Evolutionary conservation across 805 yeast genomes (phyloP).

Genomic region (Saitoella complicata): DNA sequence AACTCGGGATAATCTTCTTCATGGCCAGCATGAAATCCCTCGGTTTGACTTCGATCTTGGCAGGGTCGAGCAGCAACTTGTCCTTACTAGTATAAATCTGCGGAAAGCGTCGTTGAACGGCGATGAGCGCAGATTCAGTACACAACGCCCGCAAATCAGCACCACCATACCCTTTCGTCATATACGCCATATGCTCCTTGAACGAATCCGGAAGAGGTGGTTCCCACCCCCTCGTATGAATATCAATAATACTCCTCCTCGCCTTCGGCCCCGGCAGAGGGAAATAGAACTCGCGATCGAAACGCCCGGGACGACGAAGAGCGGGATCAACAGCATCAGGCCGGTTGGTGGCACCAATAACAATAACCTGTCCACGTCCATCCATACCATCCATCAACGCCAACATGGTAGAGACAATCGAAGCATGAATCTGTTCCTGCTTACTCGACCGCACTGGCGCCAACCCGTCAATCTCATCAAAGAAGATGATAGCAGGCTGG

Average conservation of each 20-base stretch:
- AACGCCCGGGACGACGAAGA: constrained; percentile 87
- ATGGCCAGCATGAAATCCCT: constrained; percentile 76
- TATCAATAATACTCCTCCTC: constrained; percentile 58
- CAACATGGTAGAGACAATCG: constrained; percentile 83
- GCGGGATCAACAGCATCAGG: constrained; percentile 99
- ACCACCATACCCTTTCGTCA: constrained; percentile 96
- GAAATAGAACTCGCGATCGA: constrained; percentile 91
- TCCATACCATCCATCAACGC: constrained; percentile 99
- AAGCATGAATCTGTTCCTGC: constrained; percentile 96
- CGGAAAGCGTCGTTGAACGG: constrained; percentile 84
- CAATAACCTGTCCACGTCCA: constrained; percentile 93
- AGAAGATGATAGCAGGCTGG: constrained; percentile 90
- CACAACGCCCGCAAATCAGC: constrained; percentile 90
- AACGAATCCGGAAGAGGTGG: constrained; percentile 50
- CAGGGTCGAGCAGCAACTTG: constrained; percentile 58
- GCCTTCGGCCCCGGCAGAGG: constrained; percentile 77
- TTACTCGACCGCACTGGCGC: constrained; percentile 96
- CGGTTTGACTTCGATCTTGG: constrained; percentile 53
- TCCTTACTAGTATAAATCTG: constrained; percentile 70
- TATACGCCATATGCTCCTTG: constrained; percentile 46
- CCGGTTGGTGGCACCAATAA: constrained; percentile 93
- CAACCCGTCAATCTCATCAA: constrained; percentile 81
- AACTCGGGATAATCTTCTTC: constrained; percentile 67
- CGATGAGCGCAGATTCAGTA: constrained; percentile 85
- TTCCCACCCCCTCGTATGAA: constrained; percentile 81